phyloP scores from a whole-genome alignment of 352 stramenopile genomes.

The Elongisporangium undulatum region DNA sequence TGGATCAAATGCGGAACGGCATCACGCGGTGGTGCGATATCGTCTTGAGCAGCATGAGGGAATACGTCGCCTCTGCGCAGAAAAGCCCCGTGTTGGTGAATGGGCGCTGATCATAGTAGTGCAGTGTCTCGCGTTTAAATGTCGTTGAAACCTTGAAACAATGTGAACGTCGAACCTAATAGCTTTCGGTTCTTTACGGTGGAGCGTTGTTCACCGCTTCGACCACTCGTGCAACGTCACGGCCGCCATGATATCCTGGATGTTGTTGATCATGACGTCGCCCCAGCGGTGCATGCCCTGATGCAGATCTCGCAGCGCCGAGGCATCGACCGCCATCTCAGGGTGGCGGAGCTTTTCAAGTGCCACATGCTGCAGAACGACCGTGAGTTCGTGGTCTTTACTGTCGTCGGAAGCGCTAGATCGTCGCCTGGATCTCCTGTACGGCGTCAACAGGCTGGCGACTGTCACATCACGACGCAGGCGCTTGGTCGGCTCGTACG shows the following conservation, averaged over 20 bases:
- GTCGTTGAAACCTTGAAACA: too few species aligned
- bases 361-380: conserved; percentile 18
- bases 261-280: conserved; percentile 30
- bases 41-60: background rate
- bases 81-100: background rate
- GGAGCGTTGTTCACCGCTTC: too few species aligned
- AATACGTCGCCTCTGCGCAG: background rate
- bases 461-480: conserved; percentile 32
- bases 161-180: too few species aligned
- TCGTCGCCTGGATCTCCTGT: background rate
- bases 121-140: too few species aligned
- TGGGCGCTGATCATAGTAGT: too few species aligned
- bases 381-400: conserved; percentile 16
- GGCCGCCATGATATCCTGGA: conserved; percentile 15
- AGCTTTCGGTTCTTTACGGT: too few species aligned
- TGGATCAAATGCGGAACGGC: background rate
- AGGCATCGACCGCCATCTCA: conserved; percentile 12
- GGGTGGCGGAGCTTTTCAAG: conserved; percentile 22
- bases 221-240: background rate
- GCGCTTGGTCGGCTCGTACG: conserved; percentile 33
- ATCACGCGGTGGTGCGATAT: background rate
- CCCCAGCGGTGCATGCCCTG: conserved; percentile 23
- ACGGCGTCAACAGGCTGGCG: conserved; percentile 5
- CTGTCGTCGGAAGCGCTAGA: background rate
- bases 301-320: conserved; percentile 22